Conservation (phyloP, 108 stramenopile species). For the Cyclotella choctawhatcheeana region DNA sequence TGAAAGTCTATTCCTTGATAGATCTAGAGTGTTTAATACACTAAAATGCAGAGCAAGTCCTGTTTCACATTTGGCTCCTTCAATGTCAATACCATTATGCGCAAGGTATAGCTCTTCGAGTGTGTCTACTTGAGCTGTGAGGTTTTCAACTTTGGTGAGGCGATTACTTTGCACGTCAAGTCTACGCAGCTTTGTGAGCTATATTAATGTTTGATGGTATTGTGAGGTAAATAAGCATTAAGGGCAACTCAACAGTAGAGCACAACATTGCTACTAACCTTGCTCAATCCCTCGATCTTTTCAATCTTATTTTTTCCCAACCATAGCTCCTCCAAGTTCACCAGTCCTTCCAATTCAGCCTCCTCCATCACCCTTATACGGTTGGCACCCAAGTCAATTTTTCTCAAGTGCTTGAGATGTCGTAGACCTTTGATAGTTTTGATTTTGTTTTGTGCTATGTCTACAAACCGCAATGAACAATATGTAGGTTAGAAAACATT, state of each 20-base stretch:
- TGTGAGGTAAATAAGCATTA: background rate
- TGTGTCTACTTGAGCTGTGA: constrained; percentile 62
- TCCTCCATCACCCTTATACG: constrained; percentile 87
- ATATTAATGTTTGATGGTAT: too few relatives aligned
- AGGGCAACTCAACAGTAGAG: background rate
- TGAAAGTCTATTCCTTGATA: constrained; percentile 83
- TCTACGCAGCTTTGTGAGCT: constrained; percentile 77
- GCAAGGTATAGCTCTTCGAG: constrained; percentile 97
- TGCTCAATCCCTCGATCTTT: constrained; percentile 74
- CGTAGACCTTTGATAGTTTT: constrained; percentile 85
- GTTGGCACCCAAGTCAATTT: constrained; percentile 96
- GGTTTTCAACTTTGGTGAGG: constrained; percentile 79
- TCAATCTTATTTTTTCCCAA: constrained; percentile 93
- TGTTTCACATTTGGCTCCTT: constrained; percentile 62
- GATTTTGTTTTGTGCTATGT: constrained; percentile 97
- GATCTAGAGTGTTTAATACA: constrained; percentile 69
- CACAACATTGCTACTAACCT: constrained; percentile 22
- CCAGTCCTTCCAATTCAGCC: constrained; percentile 69
- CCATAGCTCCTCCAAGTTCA: constrained; percentile 87
- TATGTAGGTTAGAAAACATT: background rate
- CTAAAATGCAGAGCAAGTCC: constrained; percentile 67
- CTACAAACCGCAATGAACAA: constrained; percentile 19
- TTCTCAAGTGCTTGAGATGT: constrained; percentile 71
- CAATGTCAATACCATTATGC: constrained; percentile 91
- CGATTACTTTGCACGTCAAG: constrained; percentile 93